Evolutionary conservation across 345 rosid species (phyloP), one percentile per base, ranked within the genome.

Genomic region (Moricandia arvensis): DNA sequence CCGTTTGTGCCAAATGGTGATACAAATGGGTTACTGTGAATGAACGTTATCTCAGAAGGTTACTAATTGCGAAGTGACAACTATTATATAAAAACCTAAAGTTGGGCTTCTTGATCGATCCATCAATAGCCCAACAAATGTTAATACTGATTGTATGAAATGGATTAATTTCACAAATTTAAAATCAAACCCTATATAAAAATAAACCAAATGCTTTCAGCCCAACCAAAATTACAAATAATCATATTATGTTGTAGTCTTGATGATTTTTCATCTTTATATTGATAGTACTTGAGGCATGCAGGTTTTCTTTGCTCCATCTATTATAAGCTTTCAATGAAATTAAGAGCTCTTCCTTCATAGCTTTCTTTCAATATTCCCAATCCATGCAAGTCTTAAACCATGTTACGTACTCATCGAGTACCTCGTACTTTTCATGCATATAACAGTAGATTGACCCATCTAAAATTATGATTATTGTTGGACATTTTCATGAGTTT

Each of bases 381-480:
- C 37, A 69, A 62, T 37, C 49, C 49, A 66, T 63, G 70, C 30
- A 62, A 76, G 64, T 64, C 62, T 69, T 37, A 35, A 17, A 54
- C 58, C n/a, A 8, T 62, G 74, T 9, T 21, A 63, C 74, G 57
- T 62, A 67, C 68, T 49, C 55, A 60, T 60, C 68, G 41, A 35
- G 63, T 75, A 76, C 74, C 37, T 69, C 69, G 75, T 76, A 69
- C 74, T 17, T 69, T 62, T 62, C 18, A 62, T 69, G 30, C 69
- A 62, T 53, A 37, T 61, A 35, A 45, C 30, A 26, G 62, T 69
- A 38, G 57, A 51, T 69, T 37, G 33, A 62, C 75, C 74, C 29
- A 61, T 69, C 27, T 62, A 61, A 35, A 61, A 18, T 55, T 37
- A 60, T 49, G 57, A 35, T 21, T 35, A 60, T n/a, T 30, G 59